Evolutionary conservation across 768 basidiomycete species (phyloP), one percentile per base, ranked within the genome.

Genomic region (Saitozyma sp.): DNA sequence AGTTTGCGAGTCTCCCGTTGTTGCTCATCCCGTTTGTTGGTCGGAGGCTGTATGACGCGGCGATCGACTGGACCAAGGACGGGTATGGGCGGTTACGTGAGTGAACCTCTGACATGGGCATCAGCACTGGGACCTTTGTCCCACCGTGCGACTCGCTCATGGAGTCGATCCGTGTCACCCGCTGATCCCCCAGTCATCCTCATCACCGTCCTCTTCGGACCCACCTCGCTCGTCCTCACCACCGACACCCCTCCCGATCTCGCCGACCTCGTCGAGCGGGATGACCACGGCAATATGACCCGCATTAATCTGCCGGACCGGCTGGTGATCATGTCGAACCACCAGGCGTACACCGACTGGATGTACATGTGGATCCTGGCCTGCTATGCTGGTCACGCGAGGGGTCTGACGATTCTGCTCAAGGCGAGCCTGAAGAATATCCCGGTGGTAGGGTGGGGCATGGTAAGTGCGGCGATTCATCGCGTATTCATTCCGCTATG

Each of bases 361-460:
- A 77, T 88, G 88, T 95, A 94, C 73, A 85, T 88, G 43, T 97
- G 79, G 80, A 74, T 79, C 42, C 49, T 80, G 3, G 58, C 69
- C 9, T 74, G 65, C 29, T 73, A 74, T 54, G 55, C 72, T 19
- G 67, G 73, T 8, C 71, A 75, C 50, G 60, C 67, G 16, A 62
- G 91, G 89, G 88, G 87, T 65, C 84, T 98, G 41, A 88, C 87
- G 78, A 99, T 99, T 73, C 88, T 95, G 16, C 82, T 98, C 61
- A 99, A 98, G 84, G 90, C 89, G 76, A 89, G 88, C 69, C 82
- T 98, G 62, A 89, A 89, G 71, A 88, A 86, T 84, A 76, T 95
- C 3, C 95, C 95, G 16, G 76, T 99, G 52, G 77, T 93, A 37
- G 95, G 95, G 13, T 92, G 91, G 88, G 92, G 92, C 8, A 78